phyloP scores from a whole-genome alignment of 352 stramenopile genomes.

The Pythium graminicola region DNA sequence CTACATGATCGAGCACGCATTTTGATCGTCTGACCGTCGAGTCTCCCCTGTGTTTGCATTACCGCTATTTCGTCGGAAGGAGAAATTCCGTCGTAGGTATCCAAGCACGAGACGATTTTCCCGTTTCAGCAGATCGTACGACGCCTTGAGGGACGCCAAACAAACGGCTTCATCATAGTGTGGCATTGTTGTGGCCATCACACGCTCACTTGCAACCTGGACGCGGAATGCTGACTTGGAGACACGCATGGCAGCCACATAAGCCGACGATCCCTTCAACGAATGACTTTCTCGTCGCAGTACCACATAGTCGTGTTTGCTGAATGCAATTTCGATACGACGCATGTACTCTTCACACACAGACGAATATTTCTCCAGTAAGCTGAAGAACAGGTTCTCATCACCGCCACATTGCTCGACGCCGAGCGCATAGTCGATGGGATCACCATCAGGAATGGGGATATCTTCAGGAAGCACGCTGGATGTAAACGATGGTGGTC shows the following conservation, averaged over 20 bases:
- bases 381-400: slow-evolving; percentile 71
- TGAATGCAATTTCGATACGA: slow-evolving; percentile 42
- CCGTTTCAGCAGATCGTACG: slow-evolving; percentile 42
- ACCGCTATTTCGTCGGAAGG: slow-evolving; percentile 40
- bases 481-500: slow-evolving; percentile 17
- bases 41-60: slow-evolving; percentile 26
- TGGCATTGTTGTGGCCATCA: slow-evolving; percentile 35
- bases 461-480: slow-evolving; percentile 32
- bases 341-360: slow-evolving; percentile 56
- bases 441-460: slow-evolving; percentile 70
- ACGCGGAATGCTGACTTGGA: slow-evolving; percentile 79
- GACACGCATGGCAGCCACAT: slow-evolving; percentile 66
- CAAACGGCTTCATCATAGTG: slow-evolving; percentile 20
- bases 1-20: slow-evolving; percentile 66
- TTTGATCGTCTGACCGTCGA: slow-evolving; percentile 33
- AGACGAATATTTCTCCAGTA: slow-evolving; percentile 71
- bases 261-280: slow-evolving; percentile 74
- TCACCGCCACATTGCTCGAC: slow-evolving; percentile 72
- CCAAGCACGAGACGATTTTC: slow-evolving; percentile 59
- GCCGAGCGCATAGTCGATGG: slow-evolving; percentile 69
- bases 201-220: slow-evolving; percentile 63
- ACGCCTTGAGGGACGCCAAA: slow-evolving; percentile 32
- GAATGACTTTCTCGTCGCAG: slow-evolving; percentile 69
- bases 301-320: slow-evolving; percentile 37
- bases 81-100: slow-evolving; percentile 78